These are phyloP conservation scores for Boletus barrowsii DNA, from an alignment of 768 basidiomycete species.

Conservation along the genomic window DNA sequence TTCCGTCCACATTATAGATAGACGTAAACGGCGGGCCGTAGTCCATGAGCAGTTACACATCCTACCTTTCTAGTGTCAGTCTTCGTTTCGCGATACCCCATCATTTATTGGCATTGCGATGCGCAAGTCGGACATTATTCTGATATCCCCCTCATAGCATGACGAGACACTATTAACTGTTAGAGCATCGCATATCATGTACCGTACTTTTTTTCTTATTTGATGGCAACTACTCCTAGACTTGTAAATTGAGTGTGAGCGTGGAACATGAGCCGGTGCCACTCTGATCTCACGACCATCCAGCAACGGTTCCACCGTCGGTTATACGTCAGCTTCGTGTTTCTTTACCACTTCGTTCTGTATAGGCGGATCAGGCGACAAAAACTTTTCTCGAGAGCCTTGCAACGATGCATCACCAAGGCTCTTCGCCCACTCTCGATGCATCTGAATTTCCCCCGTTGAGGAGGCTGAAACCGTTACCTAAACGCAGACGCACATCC, in stretches of 20 bases:
- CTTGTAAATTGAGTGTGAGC: constrained; percentile 3
- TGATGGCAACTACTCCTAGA: constrained; percentile 12
- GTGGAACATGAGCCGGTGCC: too few relatives aligned
- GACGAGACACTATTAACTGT: constrained; percentile 58
- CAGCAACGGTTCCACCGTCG: neutral
- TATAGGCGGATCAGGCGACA: constrained; percentile 11
- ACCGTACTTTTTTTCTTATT: constrained; percentile 36
- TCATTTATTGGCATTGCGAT: constrained; percentile 44
- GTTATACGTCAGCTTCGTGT: constrained; percentile 31
- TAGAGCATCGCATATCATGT: constrained; percentile 67
- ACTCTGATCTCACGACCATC: constrained; percentile 16
- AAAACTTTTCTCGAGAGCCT: constrained; percentile 7
- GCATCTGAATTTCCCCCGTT: constrained; percentile 59
- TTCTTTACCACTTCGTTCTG: constrained; percentile 22
- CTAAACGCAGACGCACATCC: constrained; percentile 67
- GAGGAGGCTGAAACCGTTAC: constrained; percentile 72
- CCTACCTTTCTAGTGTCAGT: constrained; percentile 38
- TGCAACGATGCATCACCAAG: constrained; percentile 47
- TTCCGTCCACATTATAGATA: constrained; percentile 37
- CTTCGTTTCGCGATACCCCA: constrained; percentile 54
- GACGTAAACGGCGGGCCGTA: constrained; percentile 44
- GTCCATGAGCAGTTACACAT: constrained; percentile 44
- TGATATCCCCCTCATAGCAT: constrained; percentile 38
- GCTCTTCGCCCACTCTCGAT: constrained; percentile 61
- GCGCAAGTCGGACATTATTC: constrained; percentile 45